Conservation (phyloP, 305 asterid species). For the Solanum chacoense region DNA sequence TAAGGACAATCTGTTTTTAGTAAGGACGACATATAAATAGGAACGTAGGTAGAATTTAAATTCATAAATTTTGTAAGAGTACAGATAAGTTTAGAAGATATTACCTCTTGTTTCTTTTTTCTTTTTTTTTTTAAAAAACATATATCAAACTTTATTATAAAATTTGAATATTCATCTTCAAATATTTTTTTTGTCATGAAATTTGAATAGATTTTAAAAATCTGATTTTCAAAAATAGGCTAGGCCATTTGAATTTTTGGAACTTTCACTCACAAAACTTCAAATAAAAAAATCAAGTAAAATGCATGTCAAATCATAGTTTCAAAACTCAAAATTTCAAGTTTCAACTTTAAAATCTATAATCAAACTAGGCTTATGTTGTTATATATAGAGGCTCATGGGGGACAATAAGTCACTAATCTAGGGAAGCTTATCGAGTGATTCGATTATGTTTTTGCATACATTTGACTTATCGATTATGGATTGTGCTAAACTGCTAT, state of each 20-base stretch:
- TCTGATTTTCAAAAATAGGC: not conserved
- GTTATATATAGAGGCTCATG: not conserved
- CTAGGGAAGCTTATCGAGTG: not conserved
- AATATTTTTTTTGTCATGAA: not conserved
- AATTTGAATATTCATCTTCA: not conserved
- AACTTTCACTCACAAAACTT: not conserved
- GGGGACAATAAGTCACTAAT: not conserved
- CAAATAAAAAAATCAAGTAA: not conserved
- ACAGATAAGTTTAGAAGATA: not conserved
- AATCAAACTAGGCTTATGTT: not conserved
- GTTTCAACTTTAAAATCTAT: not conserved
- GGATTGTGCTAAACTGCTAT: not conserved
- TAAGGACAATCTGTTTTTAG: too few species aligned
- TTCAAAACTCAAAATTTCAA: not conserved
- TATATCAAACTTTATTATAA: not conserved
- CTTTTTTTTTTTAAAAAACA: too few species aligned
- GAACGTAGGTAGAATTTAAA: not conserved
- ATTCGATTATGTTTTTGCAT: not conserved
- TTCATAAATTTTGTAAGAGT: not conserved
- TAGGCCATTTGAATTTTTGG: not conserved
- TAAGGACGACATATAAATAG: too few species aligned
- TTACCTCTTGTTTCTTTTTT: not conserved
- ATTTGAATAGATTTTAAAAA: not conserved
- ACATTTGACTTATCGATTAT: not conserved
- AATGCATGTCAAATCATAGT: not conserved